These are phyloP conservation scores for Ogataea degrootiae DNA, from an alignment of 805 yeast species.

Conservation along the genomic window DNA sequence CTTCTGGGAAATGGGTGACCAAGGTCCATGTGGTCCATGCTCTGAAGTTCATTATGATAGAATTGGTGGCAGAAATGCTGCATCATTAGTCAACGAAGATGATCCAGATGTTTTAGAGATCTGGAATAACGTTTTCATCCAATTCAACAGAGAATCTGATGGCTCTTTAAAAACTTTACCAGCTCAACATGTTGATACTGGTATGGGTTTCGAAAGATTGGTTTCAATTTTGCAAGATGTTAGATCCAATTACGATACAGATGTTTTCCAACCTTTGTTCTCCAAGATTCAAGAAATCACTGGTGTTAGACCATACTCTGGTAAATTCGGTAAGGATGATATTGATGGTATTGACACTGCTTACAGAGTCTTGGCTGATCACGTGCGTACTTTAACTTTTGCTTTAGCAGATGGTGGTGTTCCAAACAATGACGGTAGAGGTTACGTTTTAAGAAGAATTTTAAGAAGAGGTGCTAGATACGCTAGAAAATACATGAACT, in stretches of 20 bases:
- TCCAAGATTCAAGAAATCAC: slow-evolving; percentile 85
- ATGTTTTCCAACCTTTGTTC: slow-evolving; percentile 89
- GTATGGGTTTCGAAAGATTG: slow-evolving; percentile 97
- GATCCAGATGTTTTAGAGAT: slow-evolving; percentile 97
- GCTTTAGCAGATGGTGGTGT: slow-evolving; percentile 99
- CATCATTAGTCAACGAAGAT: slow-evolving; percentile 86
- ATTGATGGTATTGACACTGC: slow-evolving; percentile 96
- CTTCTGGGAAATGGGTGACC: slow-evolving; percentile 99
- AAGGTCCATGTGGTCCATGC: slow-evolving; percentile 99
- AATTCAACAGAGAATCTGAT: slow-evolving; percentile 91
- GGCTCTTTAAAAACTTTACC: slow-evolving; percentile 78
- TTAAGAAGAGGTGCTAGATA: slow-evolving; percentile 97
- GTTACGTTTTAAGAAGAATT: slow-evolving; percentile 95
- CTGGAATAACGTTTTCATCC: slow-evolving; percentile 97
- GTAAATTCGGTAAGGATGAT: slow-evolving; percentile 91
- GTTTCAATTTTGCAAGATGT: slow-evolving; percentile 92
- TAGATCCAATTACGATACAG: slow-evolving; percentile 93
- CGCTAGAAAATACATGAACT: slow-evolving; percentile 92
- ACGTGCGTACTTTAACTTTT: slow-evolving; percentile 92
- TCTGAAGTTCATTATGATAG: slow-evolving; percentile 97
- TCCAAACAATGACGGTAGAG: slow-evolving; percentile 98
- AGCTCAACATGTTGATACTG: slow-evolving; percentile 94
- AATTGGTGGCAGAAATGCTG: slow-evolving; percentile 96
- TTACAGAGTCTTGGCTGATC: slow-evolving; percentile 97
- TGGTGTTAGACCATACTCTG: slow-evolving; percentile 86